Conservation (phyloP, 352 stramenopile species). For the Phytophthora tubulina region DNA sequence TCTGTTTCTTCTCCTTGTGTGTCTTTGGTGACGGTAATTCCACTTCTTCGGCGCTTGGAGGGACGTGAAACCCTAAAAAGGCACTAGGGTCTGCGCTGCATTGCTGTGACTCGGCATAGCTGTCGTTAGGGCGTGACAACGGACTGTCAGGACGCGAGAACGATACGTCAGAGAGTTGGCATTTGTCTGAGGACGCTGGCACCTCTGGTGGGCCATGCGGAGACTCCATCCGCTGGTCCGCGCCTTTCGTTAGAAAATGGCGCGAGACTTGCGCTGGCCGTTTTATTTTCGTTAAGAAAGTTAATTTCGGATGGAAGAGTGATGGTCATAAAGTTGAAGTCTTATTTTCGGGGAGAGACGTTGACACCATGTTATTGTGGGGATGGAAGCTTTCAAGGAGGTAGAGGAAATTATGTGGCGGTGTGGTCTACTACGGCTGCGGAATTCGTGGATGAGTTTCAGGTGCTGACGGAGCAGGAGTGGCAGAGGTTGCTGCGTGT, state of each 20-base stretch:
- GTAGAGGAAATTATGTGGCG: not conserved
- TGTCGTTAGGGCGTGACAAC: conserved; percentile 40
- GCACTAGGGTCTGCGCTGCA: conserved; percentile 71
- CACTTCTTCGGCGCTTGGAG: conserved; percentile 24
- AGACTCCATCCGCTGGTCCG: conserved; percentile 17
- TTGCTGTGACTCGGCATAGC: conserved; percentile 57
- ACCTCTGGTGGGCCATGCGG: not conserved
- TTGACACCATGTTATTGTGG: not conserved
- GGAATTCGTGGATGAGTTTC: conserved; percentile 32
- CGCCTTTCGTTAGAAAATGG: conserved; percentile 19
- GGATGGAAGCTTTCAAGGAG: conserved; percentile 4
- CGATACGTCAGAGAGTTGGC: conserved; percentile 25
- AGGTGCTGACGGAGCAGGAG: conserved; percentile 43
- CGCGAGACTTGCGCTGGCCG: not conserved
- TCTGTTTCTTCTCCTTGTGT: conserved; percentile 18
- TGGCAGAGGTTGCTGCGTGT: conserved; percentile 40
- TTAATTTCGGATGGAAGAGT: conserved; percentile 6
- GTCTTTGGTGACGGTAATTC: not conserved
- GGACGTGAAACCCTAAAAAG: conserved; percentile 55
- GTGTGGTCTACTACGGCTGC: conserved; percentile 22
- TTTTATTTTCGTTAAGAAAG: conserved; percentile 25
- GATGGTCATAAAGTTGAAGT: conserved; percentile 34
- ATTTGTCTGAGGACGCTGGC: conserved; percentile 32
- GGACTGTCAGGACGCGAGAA: conserved; percentile 36
- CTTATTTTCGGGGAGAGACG: not conserved